A percentile compares a stretch with the other conserved stretches of the same genome.
phyloP scores from a whole-genome alignment of 805 yeast genomes.

The Starmerella roubikii region DNA sequence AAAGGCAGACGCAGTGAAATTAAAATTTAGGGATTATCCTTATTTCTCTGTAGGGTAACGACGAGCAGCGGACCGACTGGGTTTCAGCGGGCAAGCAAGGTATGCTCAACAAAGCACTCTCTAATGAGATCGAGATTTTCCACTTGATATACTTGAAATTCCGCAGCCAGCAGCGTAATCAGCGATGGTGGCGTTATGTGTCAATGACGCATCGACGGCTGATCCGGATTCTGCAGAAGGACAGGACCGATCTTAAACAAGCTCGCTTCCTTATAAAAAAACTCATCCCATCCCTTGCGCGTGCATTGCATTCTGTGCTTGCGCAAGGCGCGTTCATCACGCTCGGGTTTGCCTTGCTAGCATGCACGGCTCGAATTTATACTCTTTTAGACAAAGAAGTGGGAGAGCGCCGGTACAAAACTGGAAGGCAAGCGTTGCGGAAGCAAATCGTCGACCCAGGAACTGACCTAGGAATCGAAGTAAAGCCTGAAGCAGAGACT shows the following conservation, averaged over 20 bases:
- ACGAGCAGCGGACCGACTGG: no score
- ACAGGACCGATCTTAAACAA: slow-evolving; percentile 5
- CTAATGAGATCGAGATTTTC: slow-evolving; percentile 41
- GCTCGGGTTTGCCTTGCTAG: slow-evolving; percentile 58
- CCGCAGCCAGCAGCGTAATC: slow-evolving; percentile 58
- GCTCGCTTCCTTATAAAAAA: slow-evolving; percentile 27
- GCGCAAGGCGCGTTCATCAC: slow-evolving; percentile 66
- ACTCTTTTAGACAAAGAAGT: slow-evolving; percentile 11
- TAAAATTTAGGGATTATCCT: no score
- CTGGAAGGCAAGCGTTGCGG: neutral
- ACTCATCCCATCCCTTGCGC: slow-evolving; percentile 37
- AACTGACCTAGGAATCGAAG: neutral
- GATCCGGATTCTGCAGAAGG: slow-evolving; percentile 13
- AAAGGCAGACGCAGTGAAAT: no score
- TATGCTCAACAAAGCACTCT: neutral
- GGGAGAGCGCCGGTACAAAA: slow-evolving; percentile 3
- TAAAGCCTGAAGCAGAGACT: neutral
- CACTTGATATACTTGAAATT: slow-evolving; percentile 58
- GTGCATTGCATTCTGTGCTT: slow-evolving; percentile 51
- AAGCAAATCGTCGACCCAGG: neutral
- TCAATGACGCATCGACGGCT: slow-evolving; percentile 44
- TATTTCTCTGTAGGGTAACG: no score
- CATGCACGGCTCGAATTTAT: slow-evolving; percentile 37
- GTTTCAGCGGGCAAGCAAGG: no score
- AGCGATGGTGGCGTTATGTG: slow-evolving; percentile 66